Base-by-base conservation (phyloP, 164 flowering plant species). In the Vitis amurensis region DNA sequence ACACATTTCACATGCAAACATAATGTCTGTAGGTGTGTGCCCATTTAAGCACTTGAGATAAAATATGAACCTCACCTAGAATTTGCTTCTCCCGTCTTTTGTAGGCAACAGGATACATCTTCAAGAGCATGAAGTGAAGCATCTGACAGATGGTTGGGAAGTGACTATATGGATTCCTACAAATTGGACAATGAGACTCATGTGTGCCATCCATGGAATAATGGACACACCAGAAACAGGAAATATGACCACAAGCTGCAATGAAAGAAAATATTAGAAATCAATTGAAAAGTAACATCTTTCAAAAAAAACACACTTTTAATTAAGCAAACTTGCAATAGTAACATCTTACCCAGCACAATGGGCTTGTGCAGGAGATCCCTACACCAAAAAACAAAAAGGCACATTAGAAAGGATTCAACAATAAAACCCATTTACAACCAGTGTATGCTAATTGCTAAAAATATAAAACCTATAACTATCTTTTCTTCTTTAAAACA, bases 211-310 rank as follows among this genome's bases (percentile, higher is more conserved):
- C 74, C 98, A 94, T 94, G 29, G 90, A 85, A 13, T 15, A 23
- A 64, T 87, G 87, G 27, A 85, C 84, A 76, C 98, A 94, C 98
- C 98, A 94, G 76, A 94, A 94, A 79, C 98, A 94, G 59, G 90
- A 85, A 61, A 92, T 59, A 55, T 92, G 98, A 71, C 98, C 98
- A 79, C 98, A 94, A 49, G 81, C 98, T 94, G 97, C 81, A 77
- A 68, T 7, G 49, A 58, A 55, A 29, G 17, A 23, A 49, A 37
- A 10, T 37, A 37, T 23, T 37, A 37, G 44, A 15, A 69, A 49
- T 50, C 0, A 61, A 67, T 55, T 55, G 27, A n/a, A 47, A n/a
- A 63, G 8, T 9, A 51, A n/a, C 9, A 50, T 19, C 23, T 19
- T 19, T 19, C 23, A 19, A 19, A 19, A 27, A 49, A 8, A n/a